Evolutionary conservation across 164 flowering plant genomes (phyloP).

Genomic region (Malania oleifera): DNA sequence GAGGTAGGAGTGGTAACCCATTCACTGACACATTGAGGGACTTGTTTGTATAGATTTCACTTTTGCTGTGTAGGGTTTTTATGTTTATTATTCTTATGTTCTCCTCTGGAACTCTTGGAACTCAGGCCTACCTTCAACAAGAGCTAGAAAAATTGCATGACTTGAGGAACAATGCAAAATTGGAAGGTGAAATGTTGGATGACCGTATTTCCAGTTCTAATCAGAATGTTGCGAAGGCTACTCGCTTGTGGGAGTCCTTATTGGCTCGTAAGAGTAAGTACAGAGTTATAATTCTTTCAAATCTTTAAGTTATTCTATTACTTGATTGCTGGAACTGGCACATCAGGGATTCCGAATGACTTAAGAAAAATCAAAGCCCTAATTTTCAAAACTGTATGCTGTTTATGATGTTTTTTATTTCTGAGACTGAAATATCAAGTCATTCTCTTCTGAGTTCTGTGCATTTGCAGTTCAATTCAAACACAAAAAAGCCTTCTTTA

Average conservation of each 20-base stretch:
- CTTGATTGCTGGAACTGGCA: too few species aligned
- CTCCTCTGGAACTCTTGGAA: conserved; percentile 16
- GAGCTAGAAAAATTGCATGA: conserved; percentile 96
- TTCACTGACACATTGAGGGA: neutral
- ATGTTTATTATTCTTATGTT: conserved; percentile 6
- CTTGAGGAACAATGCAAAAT: conserved; percentile 75
- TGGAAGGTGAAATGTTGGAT: conserved; percentile 95
- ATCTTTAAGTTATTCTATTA: neutral
- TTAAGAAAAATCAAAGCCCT: too few species aligned
- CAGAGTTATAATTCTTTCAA: neutral
- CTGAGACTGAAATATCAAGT: too few species aligned
- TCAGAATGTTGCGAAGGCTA: conserved; percentile 93
- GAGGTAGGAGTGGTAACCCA: conserved; percentile 57
- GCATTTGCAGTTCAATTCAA: too few species aligned
- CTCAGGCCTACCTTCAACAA: conserved; percentile 97
- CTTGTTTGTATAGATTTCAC: neutral
- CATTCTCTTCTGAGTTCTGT: too few species aligned
- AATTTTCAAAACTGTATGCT: too few species aligned
- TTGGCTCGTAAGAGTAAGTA: conserved; percentile 80
- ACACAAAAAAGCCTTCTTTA: too few species aligned
- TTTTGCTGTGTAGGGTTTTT: neutral
- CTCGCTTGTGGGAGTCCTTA: conserved; percentile 94
- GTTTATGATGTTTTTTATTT: too few species aligned
- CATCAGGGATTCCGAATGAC: too few species aligned
- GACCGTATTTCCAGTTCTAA: conserved; percentile 82